These are phyloP conservation scores for Pythium pyrilobum DNA, from an alignment of 352 stramenopile species.

Conservation along the genomic window DNA sequence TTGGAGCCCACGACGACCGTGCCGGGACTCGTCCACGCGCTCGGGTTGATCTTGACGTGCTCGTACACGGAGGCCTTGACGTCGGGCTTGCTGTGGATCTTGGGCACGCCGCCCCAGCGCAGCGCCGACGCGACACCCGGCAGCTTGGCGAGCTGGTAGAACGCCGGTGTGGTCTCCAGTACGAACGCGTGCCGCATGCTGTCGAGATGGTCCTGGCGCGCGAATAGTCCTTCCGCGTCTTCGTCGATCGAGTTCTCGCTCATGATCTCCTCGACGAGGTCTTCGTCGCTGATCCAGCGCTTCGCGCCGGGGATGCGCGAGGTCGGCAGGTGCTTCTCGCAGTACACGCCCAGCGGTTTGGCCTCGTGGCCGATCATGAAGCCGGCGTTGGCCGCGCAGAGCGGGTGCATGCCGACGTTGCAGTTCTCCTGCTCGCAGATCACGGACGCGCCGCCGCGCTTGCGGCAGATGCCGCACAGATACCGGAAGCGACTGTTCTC, in stretches of 20 bases:
- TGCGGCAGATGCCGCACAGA: constrained; percentile 72
- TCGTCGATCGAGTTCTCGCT: constrained; percentile 50
- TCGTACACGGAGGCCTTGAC: constrained; percentile 24
- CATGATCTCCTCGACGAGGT: constrained; percentile 82
- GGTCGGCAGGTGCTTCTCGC: constrained; percentile 74
- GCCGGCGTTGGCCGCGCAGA: constrained; percentile 68
- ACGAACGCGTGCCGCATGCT: constrained; percentile 61
- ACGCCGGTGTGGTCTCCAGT: constrained; percentile 63
- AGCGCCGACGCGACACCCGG: constrained; percentile 39
- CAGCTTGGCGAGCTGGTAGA: constrained; percentile 45
- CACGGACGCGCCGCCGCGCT: constrained; percentile 69
- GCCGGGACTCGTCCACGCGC: constrained; percentile 29
- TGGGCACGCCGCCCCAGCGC: constrained; percentile 10
- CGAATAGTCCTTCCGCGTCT: constrained; percentile 24
- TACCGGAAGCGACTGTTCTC: constrained; percentile 81
- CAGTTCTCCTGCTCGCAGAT: constrained; percentile 78
- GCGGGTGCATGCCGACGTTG: constrained; percentile 74
- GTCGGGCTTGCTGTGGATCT: constrained; percentile 18
- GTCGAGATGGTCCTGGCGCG: constrained; percentile 23
- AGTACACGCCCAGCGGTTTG: constrained; percentile 73
- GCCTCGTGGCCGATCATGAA: constrained; percentile 74
- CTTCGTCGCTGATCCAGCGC: constrained; percentile 80
- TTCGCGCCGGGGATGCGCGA: constrained; percentile 67
- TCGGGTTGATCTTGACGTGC: constrained; percentile 31
- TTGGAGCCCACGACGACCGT: constrained; percentile 43